These are phyloP conservation scores for Ophiognomonia clavigignenti-juglandacearum DNA, from an alignment of 2,329 filamentous ascomycete genomes.

Conservation along the genomic window DNA sequence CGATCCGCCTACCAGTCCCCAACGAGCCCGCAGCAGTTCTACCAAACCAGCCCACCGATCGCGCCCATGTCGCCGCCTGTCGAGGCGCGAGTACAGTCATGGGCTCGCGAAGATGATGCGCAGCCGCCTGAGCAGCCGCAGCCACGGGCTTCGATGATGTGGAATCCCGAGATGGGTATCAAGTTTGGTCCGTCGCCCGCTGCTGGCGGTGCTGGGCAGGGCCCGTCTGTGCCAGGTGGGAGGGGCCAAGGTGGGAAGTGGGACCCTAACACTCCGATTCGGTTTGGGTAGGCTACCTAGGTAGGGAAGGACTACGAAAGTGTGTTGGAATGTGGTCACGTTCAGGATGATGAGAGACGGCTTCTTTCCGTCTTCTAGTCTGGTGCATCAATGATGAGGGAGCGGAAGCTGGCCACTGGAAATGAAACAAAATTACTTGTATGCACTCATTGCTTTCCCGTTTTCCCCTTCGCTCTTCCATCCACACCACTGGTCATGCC, in stretches of 20 bases:
- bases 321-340: no score
- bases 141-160: conserved; percentile 53
- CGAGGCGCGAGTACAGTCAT: conserved; percentile 55
- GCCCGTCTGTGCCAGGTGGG: conserved; percentile 9
- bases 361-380: no score
- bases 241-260: conserved; percentile 39
- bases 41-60: conserved; percentile 21
- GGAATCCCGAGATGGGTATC: conserved; percentile 78
- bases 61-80: conserved; percentile 24
- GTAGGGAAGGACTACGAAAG: no score
- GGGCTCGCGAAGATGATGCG: conserved; percentile 39
- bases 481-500: no score
- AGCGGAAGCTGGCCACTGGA: no score
- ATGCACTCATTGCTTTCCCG: no score
- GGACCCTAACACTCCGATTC: conserved; percentile 55
- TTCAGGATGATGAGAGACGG: no score
- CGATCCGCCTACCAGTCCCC: conserved; percentile 10
- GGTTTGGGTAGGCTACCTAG: conserved; percentile 50
- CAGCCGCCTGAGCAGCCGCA: conserved; percentile 52
- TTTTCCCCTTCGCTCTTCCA: no score
- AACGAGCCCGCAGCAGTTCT: conserved; percentile 23
- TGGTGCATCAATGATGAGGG: no score
- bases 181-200: conserved; percentile 56
- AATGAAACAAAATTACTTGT: no score
- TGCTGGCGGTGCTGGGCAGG: conserved; percentile 13